Percentiles rank a stretch among this genome's conserved stretches.
Evolutionary conservation across 106 monocot species (phyloP).

Genomic region (Dendrobium officinale): DNA sequence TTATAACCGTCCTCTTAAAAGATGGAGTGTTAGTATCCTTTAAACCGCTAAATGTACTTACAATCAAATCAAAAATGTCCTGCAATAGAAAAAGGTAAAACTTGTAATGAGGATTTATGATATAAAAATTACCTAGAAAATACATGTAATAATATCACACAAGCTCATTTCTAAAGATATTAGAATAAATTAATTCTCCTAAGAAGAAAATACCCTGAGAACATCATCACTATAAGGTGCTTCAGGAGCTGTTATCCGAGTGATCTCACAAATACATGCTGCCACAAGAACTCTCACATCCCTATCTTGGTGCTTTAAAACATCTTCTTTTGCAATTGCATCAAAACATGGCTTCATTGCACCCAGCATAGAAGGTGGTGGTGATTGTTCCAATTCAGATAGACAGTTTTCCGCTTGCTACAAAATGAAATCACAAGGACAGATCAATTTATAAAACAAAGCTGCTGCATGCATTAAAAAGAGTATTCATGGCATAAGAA

Average conservation of each 20-base stretch:
- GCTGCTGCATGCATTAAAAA: background rate
- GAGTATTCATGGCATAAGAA: background rate
- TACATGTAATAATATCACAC: background rate
- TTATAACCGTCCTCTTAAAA: slow-evolving; percentile 81
- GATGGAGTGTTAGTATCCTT: slow-evolving; percentile 65
- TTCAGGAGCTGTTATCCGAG: slow-evolving; percentile 91
- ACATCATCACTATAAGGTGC: slow-evolving; percentile 92
- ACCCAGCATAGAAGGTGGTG: slow-evolving; percentile 45
- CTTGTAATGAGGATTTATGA: background rate
- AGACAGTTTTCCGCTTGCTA: slow-evolving; percentile 76
- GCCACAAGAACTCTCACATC: slow-evolving; percentile 87
- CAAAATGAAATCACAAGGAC: slow-evolving; percentile 11
- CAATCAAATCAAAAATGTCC: slow-evolving; percentile 94
- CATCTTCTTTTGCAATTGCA: slow-evolving; percentile 64
- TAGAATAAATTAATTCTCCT: background rate
- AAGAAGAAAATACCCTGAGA: slow-evolving; percentile 45
- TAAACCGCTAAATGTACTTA: slow-evolving; percentile 75
- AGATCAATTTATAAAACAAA: slow-evolving; percentile 6
- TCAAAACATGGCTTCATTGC: slow-evolving; percentile 58
- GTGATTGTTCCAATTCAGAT: slow-evolving; percentile 79
- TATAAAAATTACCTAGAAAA: background rate
- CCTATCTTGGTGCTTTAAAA: slow-evolving; percentile 77
- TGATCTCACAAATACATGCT: slow-evolving; percentile 90
- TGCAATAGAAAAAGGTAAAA: slow-evolving; percentile 30
- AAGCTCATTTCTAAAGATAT: background rate